Evolutionary conservation across 164 flowering plant genomes (phyloP).

Genomic region (Dillenia turbinata): DNA sequence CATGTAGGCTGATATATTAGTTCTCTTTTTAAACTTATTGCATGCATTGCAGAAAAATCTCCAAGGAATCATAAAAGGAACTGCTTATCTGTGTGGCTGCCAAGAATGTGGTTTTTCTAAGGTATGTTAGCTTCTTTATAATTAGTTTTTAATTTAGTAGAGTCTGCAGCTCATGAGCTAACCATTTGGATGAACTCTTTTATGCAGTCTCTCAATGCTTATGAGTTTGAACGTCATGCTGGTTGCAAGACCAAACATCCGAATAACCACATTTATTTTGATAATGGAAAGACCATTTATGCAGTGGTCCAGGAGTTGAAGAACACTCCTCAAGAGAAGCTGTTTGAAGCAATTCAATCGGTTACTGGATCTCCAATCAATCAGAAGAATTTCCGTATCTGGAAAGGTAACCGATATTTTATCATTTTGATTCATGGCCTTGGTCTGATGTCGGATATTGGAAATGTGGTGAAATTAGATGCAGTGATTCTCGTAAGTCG

Average conservation of each 20-base stretch:
- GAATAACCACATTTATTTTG: conserved; percentile 29
- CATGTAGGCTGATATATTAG: too few relatives aligned
- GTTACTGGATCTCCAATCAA: conserved; percentile 49
- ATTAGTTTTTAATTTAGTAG: not conserved
- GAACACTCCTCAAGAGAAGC: conserved; percentile 46
- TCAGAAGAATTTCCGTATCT: conserved; percentile 38
- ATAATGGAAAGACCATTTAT: conserved; percentile 69
- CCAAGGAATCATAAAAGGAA: conserved; percentile 40
- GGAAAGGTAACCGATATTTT: conserved; percentile 46
- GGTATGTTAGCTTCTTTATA: conserved; percentile 13
- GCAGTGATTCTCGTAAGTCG: too few relatives aligned
- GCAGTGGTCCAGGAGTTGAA: conserved; percentile 60
- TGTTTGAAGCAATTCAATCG: conserved; percentile 48
- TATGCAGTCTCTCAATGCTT: conserved; percentile 53
- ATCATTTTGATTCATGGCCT: too few relatives aligned
- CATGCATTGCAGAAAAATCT: conserved; percentile 34
- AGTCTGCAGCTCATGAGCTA: too few relatives aligned
- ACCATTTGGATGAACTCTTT: not conserved
- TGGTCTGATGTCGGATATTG: too few relatives aligned
- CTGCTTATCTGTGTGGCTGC: conserved; percentile 58
- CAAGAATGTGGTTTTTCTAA: conserved; percentile 32
- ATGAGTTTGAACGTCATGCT: conserved; percentile 70
- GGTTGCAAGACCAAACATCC: conserved; percentile 54
- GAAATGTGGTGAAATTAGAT: too few relatives aligned
- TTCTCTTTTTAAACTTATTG: too few relatives aligned